A percentile compares a stretch with the other conserved stretches of the same genome.
Evolutionary conservation across 306 rosid species (phyloP).

Genomic region (Oemleria cerasiformis): DNA sequence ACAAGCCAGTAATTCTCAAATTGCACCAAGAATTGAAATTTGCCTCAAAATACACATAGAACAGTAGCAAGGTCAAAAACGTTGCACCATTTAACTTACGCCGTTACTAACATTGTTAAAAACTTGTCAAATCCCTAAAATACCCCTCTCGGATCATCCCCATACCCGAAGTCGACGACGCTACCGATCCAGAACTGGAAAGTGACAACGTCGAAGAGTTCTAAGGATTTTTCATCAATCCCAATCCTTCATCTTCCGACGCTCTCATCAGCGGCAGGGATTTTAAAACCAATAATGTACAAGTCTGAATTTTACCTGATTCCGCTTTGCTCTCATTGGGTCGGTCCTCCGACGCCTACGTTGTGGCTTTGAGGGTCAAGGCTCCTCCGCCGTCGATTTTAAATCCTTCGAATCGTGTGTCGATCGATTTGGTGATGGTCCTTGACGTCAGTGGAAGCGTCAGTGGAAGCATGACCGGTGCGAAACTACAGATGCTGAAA

Average conservation of each 20-base stretch:
- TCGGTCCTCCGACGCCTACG: constrained; percentile 54
- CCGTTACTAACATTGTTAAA: too few species aligned
- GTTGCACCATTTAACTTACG: too few species aligned
- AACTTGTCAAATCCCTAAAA: too few species aligned
- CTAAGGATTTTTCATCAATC: constrained; percentile 70
- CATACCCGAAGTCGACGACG: constrained; percentile 64
- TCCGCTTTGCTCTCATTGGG: constrained; percentile 55
- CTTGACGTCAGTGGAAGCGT: too few species aligned
- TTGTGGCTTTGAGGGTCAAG: constrained; percentile 60
- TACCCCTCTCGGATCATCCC: constrained; percentile 49
- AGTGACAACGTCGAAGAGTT: constrained; percentile 60
- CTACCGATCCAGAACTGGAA: not conserved
- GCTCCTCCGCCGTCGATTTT: constrained; percentile 49
- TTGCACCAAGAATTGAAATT: too few species aligned
- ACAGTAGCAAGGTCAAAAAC: too few species aligned
- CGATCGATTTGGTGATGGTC: constrained; percentile 77
- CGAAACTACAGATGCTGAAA: constrained; percentile 73
- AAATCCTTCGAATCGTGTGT: constrained; percentile 49
- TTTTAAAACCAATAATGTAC: constrained; percentile 46
- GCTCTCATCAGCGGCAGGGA: constrained; percentile 26
- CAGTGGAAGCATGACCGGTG: constrained; percentile 71
- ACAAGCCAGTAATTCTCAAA: too few species aligned
- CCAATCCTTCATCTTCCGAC: constrained; percentile 49
- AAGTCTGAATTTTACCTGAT: constrained; percentile 68
- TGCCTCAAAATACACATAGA: too few species aligned